These are phyloP conservation scores for Escallonia herrerae DNA, from an alignment of 129 eudicot species.

Conservation along the genomic window DNA sequence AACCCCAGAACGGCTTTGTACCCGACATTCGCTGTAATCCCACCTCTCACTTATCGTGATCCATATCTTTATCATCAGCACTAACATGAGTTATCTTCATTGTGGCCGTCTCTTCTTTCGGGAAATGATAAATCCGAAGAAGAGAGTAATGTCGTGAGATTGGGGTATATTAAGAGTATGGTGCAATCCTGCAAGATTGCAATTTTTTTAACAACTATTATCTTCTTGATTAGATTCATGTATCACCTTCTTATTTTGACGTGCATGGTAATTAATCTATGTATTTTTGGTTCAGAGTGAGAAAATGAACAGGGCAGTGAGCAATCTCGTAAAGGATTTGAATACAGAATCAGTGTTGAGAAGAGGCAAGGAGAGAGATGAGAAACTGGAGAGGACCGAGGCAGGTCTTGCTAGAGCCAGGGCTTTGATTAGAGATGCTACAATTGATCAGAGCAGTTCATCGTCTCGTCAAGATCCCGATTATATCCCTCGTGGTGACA, in stretches of 20 bases:
- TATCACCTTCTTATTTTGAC: neutral
- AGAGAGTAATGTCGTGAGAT: too few species aligned
- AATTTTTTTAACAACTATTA: neutral
- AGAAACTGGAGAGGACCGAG: slow-evolving; percentile 47
- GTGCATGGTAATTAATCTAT: neutral
- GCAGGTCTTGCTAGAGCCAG: slow-evolving; percentile 59
- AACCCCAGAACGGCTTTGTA: slow-evolving; percentile 45
- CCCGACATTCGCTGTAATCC: slow-evolving; percentile 45
- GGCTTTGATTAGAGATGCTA: slow-evolving; percentile 44
- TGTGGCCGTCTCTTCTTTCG: neutral
- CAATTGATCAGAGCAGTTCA: slow-evolving; percentile 19
- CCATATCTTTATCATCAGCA: neutral
- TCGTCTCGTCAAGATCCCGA: slow-evolving; percentile 34
- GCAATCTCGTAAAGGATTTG: slow-evolving; percentile 34
- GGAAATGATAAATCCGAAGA: too few species aligned
- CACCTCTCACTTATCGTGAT: neutral
- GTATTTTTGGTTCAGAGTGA: slow-evolving; percentile 37
- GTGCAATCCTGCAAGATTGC: neutral
- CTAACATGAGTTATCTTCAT: neutral
- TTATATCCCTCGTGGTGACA: slow-evolving; percentile 62
- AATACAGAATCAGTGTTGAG: slow-evolving; percentile 32
- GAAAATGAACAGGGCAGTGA: slow-evolving; percentile 58
- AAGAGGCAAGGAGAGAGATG: slow-evolving; percentile 36
- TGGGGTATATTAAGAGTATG: too few species aligned
- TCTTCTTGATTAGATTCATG: neutral